Percentiles rank a stretch among this genome's conserved stretches.
Conservation (phyloP, 2,329 filamentous ascomycete genomes). For the Calonectria pauciramosa region DNA sequence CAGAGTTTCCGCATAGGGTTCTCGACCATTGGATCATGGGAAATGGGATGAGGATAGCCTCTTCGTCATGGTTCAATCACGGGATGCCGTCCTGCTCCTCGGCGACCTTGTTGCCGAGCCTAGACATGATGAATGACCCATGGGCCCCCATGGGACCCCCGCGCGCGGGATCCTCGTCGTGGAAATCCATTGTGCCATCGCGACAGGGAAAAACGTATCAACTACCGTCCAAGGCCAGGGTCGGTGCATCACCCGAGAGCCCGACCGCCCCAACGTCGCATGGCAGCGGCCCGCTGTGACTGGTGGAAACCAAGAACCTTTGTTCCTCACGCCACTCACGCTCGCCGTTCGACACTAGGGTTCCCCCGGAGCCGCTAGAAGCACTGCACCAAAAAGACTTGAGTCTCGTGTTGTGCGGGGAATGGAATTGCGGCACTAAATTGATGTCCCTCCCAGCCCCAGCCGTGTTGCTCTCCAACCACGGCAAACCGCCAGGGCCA, state of each 20-base stretch:
- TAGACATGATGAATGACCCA: neutral
- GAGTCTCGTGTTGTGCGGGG: constrained; percentile 32
- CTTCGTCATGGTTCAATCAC: neutral
- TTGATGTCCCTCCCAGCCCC: neutral
- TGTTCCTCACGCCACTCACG: constrained; percentile 13
- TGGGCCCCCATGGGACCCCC: neutral
- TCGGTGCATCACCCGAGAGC: neutral
- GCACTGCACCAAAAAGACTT: neutral
- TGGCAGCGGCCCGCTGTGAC: constrained; percentile 1
- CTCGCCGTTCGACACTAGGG: neutral
- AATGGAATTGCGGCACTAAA: neutral
- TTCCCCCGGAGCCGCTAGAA: neutral
- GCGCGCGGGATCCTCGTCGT: neutral
- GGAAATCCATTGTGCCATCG: neutral
- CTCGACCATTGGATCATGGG: neutral
- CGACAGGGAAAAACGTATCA: neutral
- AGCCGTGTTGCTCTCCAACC: neutral
- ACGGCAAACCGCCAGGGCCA: constrained; percentile 1
- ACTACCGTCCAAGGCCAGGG: constrained; percentile 3
- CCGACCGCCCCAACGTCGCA: neutral
- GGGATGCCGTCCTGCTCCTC: neutral
- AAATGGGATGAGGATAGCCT: neutral
- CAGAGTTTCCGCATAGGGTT: constrained; percentile 12
- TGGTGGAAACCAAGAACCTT: neutral
- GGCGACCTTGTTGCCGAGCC: constrained; percentile 9